Conservation (phyloP, 2,329 filamentous ascomycete species). For the Aquanectria penicillioides region DNA sequence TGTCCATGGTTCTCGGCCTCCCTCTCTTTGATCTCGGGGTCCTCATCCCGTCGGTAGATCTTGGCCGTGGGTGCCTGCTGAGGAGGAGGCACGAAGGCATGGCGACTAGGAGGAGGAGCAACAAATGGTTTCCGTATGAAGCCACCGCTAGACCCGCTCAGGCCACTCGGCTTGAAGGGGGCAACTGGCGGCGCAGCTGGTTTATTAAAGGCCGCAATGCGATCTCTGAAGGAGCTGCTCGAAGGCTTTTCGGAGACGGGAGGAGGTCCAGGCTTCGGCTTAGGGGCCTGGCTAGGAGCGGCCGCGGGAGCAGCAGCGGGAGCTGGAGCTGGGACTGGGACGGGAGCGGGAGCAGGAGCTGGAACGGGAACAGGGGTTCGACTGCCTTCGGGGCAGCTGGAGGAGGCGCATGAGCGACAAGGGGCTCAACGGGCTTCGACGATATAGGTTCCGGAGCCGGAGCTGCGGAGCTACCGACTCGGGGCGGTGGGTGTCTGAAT, state of each 20-base stretch:
- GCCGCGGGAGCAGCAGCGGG: slow-evolving; percentile 44
- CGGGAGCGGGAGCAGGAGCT: slow-evolving; percentile 39
- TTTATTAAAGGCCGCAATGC: slow-evolving; percentile 97
- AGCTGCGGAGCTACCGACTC: slow-evolving; percentile 48
- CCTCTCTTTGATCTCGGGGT: slow-evolving; percentile 75
- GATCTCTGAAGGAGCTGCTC: slow-evolving; percentile 86
- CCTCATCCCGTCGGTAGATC: slow-evolving; percentile 87
- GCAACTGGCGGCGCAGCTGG: slow-evolving; percentile 83
- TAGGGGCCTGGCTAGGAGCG: slow-evolving; percentile 42
- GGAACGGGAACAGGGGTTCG: slow-evolving; percentile 48
- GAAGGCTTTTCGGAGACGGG: slow-evolving; percentile 78
- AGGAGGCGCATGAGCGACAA: slow-evolving; percentile 41
- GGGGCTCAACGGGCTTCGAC: slow-evolving; percentile 49
- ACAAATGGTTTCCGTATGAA: slow-evolving; percentile 99
- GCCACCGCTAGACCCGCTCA: slow-evolving; percentile 63
- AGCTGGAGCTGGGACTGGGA: slow-evolving; percentile 35
- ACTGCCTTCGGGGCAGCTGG: slow-evolving; percentile 45
- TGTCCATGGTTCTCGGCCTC: slow-evolving; percentile 73
- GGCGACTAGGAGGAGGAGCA: slow-evolving; percentile 89
- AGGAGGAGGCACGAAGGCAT: slow-evolving; percentile 85
- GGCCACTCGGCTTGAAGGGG: slow-evolving; percentile 84
- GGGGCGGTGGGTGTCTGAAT: slow-evolving; percentile 44
- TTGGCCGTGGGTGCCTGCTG: slow-evolving; percentile 77
- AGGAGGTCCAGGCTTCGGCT: slow-evolving; percentile 66
- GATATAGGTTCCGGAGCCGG: slow-evolving; percentile 38